Evolutionary conservation across 495 filamentous ascomycete genomes (phyloP).

Genomic region (Penicillium robsamsonii): DNA sequence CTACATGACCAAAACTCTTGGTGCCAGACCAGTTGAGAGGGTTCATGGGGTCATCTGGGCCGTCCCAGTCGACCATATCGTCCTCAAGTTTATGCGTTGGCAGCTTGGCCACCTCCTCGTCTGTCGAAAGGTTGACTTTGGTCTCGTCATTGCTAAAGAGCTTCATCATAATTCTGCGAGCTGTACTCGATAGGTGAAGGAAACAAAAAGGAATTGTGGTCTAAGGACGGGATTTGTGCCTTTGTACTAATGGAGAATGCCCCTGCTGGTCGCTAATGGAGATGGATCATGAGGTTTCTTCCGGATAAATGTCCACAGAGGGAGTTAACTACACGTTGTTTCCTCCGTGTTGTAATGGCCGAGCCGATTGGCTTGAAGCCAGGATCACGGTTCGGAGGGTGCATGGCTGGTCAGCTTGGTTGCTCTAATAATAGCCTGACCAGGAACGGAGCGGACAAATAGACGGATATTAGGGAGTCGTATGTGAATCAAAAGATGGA

Average conservation of each 20-base stretch:
- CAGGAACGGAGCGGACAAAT: neutral
- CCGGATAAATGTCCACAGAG: neutral
- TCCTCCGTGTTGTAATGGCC: neutral
- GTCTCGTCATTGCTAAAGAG: neutral
- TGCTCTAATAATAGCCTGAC: neutral
- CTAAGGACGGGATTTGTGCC: neutral
- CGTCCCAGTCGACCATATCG: neutral
- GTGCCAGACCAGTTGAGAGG: neutral
- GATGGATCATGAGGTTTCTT: neutral
- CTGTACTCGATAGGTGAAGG: neutral
- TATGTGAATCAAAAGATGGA: neutral
- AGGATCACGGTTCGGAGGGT: neutral
- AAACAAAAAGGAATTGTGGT: neutral
- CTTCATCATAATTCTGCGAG: neutral
- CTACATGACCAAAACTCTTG: neutral
- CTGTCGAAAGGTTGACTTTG: neutral
- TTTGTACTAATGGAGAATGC: neutral
- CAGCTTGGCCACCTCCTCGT: neutral
- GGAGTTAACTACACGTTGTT: neutral
- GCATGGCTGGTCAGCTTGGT: neutral
- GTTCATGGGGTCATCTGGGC: neutral
- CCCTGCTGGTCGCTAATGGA: neutral
- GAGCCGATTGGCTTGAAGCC: neutral
- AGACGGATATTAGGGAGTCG: neutral
- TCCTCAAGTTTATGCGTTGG: neutral